phyloP scores from a whole-genome alignment of 2,329 filamentous ascomycete genomes.

The Penicillium occitanis region DNA sequence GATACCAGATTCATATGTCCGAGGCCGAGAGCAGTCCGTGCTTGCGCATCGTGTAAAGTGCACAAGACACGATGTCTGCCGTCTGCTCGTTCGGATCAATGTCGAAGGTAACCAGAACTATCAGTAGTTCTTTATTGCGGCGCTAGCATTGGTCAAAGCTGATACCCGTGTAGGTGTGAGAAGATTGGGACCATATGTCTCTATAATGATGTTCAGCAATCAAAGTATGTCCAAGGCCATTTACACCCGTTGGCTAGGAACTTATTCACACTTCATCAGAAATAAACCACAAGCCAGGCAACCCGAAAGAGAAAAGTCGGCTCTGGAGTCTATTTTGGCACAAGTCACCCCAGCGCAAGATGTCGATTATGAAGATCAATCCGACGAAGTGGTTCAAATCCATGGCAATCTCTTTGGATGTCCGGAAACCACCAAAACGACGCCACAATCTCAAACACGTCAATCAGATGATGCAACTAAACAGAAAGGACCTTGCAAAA shows the following conservation, averaged over 20 bases:
- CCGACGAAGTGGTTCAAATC: slow-evolving; percentile 12
- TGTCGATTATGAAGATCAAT: slow-evolving; percentile 13
- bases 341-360: slow-evolving; percentile 2
- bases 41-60: slow-evolving; percentile 15
- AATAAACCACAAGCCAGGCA: slow-evolving; percentile 1
- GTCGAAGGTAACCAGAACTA: slow-evolving; percentile 17
- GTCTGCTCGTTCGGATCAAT: slow-evolving; percentile 9
- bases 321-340: not conserved
- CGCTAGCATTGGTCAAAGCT: not conserved
- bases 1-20: slow-evolving; percentile 15
- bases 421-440: not conserved
- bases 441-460: not conserved
- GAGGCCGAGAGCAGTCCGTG: slow-evolving; percentile 16
- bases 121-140: not conserved
- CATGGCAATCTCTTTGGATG: slow-evolving; percentile 11
- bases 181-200: slow-evolving; percentile 15
- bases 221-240: not conserved
- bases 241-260: not conserved
- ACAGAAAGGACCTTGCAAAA: not conserved
- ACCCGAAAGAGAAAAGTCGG: not conserved
- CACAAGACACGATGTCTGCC: slow-evolving; percentile 21
- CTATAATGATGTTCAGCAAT: not conserved
- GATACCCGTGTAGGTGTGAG: slow-evolving; percentile 9
- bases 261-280: not conserved
- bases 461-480: not conserved